Conservation (phyloP, 2,329 filamentous ascomycete species). For the Colletotrichum lentis region DNA sequence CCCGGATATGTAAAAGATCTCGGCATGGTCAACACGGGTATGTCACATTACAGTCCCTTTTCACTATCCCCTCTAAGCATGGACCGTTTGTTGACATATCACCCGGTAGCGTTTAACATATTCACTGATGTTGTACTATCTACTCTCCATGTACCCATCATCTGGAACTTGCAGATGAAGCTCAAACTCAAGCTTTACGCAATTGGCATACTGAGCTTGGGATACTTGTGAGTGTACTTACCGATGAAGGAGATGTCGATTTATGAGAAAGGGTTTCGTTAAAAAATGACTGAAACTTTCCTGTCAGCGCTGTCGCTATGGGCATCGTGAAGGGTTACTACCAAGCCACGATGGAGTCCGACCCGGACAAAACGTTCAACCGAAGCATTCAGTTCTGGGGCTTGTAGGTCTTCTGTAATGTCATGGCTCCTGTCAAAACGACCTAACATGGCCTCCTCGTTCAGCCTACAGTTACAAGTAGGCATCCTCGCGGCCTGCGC, state of each 20-base stretch:
- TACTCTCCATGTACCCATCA: conserved; percentile 52
- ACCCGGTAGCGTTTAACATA: conserved; percentile 49
- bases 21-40: conserved; percentile 51
- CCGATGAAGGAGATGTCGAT: too few species aligned
- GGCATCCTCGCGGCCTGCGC: conserved; percentile 52
- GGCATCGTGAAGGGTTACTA: conserved; percentile 51
- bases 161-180: conserved; percentile 52
- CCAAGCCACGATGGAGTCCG: conserved; percentile 46
- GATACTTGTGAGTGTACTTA: conserved; percentile 48
- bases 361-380: conserved; percentile 46
- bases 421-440: background rate
- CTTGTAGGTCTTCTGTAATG: conserved; percentile 42
- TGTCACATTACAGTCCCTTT: background rate
- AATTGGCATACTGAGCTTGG: conserved; percentile 53
- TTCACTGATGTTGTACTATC: conserved; percentile 54
- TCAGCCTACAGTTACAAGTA: conserved; percentile 51
- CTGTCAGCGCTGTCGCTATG: conserved; percentile 49
- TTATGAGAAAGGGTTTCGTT: too few species aligned
- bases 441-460: conserved; percentile 30
- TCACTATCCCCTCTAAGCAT: background rate
- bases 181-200: conserved; percentile 49
- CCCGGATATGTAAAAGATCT: conserved; percentile 44
- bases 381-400: conserved; percentile 45
- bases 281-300: background rate
- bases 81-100: background rate